Base-by-base conservation (phyloP, 345 rosid genomes). In the Aquilaria sinensis region DNA sequence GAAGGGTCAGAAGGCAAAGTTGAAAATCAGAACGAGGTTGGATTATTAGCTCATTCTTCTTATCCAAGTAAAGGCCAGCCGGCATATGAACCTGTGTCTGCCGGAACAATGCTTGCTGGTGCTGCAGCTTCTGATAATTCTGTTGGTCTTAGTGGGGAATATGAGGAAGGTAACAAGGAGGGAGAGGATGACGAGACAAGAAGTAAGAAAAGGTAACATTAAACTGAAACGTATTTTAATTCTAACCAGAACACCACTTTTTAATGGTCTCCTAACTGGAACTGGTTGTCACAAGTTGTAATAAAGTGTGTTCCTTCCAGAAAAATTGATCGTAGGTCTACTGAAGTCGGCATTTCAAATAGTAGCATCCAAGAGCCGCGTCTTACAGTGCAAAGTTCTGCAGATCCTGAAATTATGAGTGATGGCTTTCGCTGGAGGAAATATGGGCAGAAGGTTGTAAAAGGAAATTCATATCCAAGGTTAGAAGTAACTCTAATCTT, bases 351-450 rank as follows among this genome's bases (percentile, higher is more conserved):
- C 54, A 60, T 68, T 51, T 74, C 82, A 2, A 72, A 59, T 12
- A 84, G 78, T 34, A 79, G 71, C 50, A 53, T 34, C 47, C 81
- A 58, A 51, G 88, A 81, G 50, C 71, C 83, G 29, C 79, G 59
- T 1, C 57, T 67, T 10, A 59, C 74, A 32, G 69, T 74, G 34
- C 88, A 81, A 31, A 71, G 75, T n/a, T 80, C 91, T 11, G 74
- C 77, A 4, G 97, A 89, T 65, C 62, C 88, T n/a, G 96, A 91
- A 64, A 78, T 81, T 47, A 64, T 80, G 32, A 89, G 89, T 11
- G 99, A 95, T 62, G 98, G 99, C 41, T 95, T 95, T 74, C 90
- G 91, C 56, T 95, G 99, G 99, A 85, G 99, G 72, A 95, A 95
- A 64, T 95, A 95, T 12, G 99, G 99, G 64, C 98, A 91, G 74